Evolutionary conservation across 805 yeast species (phyloP), one percentile per base, ranked within the genome.

Genomic region (Schwanniomyces yamadae): DNA sequence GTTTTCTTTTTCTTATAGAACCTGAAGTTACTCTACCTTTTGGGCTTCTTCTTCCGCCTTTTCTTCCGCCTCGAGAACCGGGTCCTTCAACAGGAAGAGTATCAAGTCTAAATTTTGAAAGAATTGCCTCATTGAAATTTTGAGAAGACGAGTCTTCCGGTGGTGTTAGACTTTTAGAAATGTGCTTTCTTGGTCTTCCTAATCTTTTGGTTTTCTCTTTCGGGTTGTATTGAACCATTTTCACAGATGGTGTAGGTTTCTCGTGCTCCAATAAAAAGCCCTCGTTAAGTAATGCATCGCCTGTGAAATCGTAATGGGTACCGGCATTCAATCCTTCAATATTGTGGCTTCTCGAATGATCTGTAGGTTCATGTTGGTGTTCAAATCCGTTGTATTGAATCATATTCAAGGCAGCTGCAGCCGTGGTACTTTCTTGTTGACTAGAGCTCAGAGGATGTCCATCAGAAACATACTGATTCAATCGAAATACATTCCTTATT

Each of bases 41-140:
- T 22, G 55, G 59, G 16, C 34, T 37, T 33, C 33, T 30, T 22
- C 50, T 36, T 4, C 49, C 37, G 4, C 44, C 45, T 8, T 37
- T 29, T 30, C 48, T 55, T 2, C 71, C 70, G 4, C 71, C 71
- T 14, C 70, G 50, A 8, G 69, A 61, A 4, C 69, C 70, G 1
- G 69, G 69, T 0, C 70, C 70, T 32, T 54, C 62, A 1, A 66
- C 39, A 0, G 69, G 69, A 15, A 46, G 42, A 12, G 48, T 41
- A 44, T 63, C 67, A n/a, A 64, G 48, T 20, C 69, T 41, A 34
- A 63, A 64, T 41, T 54, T 56, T 26, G 65, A 54, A 18, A 57
- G 36, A 17, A 55, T 52, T 3, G 69, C 50, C 34, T 57, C 54
- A 17, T 54, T 58, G 32, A 46, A 50, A 42, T 65, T 65, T 23